Conservation (phyloP, 1,284 basidiomycete species). For the Singerocomus inundabilis region DNA sequence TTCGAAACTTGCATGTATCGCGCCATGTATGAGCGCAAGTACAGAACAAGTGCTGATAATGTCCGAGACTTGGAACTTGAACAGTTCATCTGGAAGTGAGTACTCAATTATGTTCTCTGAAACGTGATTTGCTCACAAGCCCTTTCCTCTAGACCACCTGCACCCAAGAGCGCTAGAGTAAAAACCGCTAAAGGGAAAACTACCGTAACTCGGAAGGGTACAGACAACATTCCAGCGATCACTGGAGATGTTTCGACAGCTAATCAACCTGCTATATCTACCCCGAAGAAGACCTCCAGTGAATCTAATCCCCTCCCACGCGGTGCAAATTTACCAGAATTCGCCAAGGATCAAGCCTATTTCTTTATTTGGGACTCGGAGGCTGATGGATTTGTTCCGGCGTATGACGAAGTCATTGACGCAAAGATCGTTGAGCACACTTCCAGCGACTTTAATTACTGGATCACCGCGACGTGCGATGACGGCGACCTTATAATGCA, state of each 20-base stretch:
- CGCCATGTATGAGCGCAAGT: constrained; percentile 93
- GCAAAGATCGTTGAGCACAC: constrained; percentile 65
- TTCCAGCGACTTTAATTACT: constrained; percentile 53
- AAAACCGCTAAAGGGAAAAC: constrained; percentile 24
- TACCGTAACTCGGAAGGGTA: constrained; percentile 15
- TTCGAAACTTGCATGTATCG: constrained; percentile 94
- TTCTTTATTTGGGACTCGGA: constrained; percentile 78
- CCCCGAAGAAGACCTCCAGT: constrained; percentile 13
- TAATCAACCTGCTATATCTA: constrained; percentile 10
- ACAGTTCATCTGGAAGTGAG: constrained; percentile 77
- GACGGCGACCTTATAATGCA: constrained; percentile 58
- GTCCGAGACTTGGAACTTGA: constrained; percentile 68
- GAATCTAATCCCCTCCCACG: constrained; percentile 17
- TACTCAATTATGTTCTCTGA: constrained; percentile 14
- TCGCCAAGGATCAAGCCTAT: constrained; percentile 49
- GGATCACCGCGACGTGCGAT: constrained; percentile 57
- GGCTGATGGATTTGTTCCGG: constrained; percentile 60
- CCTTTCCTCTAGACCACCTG: constrained; percentile 38
- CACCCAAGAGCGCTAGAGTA: constrained; percentile 27
- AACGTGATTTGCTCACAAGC: constrained; percentile 25
- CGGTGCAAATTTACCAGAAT: constrained; percentile 25
- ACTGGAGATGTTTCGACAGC: constrained; percentile 1
- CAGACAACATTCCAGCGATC: constrained; percentile 10
- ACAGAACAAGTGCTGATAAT: constrained; percentile 68
- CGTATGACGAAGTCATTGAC: constrained; percentile 66